Percentiles rank a stretch among this genome's conserved stretches.
These are phyloP conservation scores for Ballota nigra DNA, from an alignment of 257 asterid genomes.

Conservation along the genomic window DNA sequence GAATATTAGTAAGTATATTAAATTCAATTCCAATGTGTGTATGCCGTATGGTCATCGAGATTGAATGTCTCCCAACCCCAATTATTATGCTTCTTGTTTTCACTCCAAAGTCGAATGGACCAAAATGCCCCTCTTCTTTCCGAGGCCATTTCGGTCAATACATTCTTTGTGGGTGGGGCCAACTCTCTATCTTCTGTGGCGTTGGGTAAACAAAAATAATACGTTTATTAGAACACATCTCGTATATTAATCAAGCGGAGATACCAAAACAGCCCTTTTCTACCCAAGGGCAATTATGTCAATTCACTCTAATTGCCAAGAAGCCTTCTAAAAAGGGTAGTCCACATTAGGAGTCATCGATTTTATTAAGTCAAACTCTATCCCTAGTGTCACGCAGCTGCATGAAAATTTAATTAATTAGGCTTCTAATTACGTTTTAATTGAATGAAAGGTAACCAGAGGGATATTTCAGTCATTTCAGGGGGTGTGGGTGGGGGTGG, in stretches of 20 bases:
- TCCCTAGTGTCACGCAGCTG: background rate
- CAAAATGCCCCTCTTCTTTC: conserved; percentile 20
- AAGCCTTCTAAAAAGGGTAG: conserved; percentile 15
- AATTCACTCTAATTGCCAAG: conserved; percentile 7
- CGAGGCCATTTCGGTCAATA: conserved; percentile 30
- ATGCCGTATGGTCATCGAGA: conserved; percentile 41
- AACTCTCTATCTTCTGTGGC: too few species aligned
- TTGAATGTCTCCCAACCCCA: conserved; percentile 38
- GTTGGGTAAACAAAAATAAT: background rate
- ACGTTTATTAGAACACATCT: background rate
- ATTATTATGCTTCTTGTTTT: conserved; percentile 31
- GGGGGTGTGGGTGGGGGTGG: background rate
- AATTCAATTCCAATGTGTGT: conserved; percentile 37
- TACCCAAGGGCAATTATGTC: background rate
- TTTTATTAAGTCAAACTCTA: conserved; percentile 22
- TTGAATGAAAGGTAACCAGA: background rate
- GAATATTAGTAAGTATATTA: conserved; percentile 24
- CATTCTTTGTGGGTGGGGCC: background rate
- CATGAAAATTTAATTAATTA: background rate
- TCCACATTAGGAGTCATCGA: conserved; percentile 17
- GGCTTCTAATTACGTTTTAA: background rate
- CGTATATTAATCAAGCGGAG: background rate
- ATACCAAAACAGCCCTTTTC: conserved; percentile 25
- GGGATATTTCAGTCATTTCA: conserved; percentile 45
- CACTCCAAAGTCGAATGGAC: conserved; percentile 21